phyloP scores from a whole-genome alignment of 2,329 filamentous ascomycete genomes.

The Aspergillaceae sp. region DNA sequence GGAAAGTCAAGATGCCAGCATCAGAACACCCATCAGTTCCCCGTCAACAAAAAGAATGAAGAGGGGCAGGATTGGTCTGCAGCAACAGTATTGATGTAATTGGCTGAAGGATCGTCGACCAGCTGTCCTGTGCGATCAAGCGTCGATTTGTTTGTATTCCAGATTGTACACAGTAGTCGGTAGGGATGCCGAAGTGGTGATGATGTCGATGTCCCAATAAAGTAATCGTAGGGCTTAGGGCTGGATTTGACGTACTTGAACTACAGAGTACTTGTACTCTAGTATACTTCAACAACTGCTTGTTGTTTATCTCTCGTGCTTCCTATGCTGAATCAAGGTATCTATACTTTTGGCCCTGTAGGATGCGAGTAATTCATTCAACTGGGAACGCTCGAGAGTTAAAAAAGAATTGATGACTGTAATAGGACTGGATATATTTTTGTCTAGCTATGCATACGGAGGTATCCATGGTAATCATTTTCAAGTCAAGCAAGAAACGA shows the following conservation, averaged over 20 bases:
- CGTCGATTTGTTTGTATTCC: not conserved
- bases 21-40: constrained; percentile 8
- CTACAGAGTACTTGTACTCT: too few species aligned
- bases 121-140: not conserved
- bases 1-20: constrained; percentile 15
- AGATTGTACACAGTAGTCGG: not conserved
- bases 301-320: too few species aligned
- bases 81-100: not conserved
- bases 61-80: not conserved
- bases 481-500: too few species aligned
- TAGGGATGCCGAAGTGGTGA: not conserved
- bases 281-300: not conserved
- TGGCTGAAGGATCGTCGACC: not conserved
- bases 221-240: not conserved
- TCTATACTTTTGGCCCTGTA: too few species aligned
- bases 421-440: too few species aligned
- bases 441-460: too few species aligned
- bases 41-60: constrained; percentile 1
- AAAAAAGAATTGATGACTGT: too few species aligned
- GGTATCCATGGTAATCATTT: too few species aligned
- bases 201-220: not conserved
- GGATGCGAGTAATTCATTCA: too few species aligned
- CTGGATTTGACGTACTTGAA: too few species aligned
- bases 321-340: too few species aligned
- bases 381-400: too few species aligned